Evolutionary conservation across 2,329 filamentous ascomycete species (phyloP), one percentile per base, ranked within the genome.

Genomic region (Coniosporium uncinatum): DNA sequence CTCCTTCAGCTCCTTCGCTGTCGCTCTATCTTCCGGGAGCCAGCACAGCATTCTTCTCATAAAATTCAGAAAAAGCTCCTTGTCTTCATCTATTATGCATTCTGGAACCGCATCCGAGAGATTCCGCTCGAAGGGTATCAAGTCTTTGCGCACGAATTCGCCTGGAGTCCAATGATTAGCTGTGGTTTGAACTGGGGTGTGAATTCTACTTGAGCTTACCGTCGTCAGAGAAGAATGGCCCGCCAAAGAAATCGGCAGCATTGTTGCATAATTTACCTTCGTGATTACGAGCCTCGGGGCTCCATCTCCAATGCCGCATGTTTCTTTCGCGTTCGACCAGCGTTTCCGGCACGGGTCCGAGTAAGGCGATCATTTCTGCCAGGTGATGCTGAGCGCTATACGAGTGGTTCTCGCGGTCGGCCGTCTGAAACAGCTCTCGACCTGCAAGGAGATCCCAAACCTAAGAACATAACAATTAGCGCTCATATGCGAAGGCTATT

Each of bases 11-110:
- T 66, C 49, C 42, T 47, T 55, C 13, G 64, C 61, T 3, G 57
- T 58, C 38, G 47, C 54, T 33, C 62, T 53, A 24, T 66, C 56
- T 47, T 66, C 61, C 14, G 62, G 62, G 17, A 56, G 36, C 63
- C 63, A 69, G 39, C 51, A 51, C 14, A 68, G 46, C 60, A 67
- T 66, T 4, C 48, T 52, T 38, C 48, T 46, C 22, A 63, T 51
- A 39, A 68, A 64, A 14, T 22, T 31, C 5, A 66, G 33, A 45
- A 65, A 67, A 6, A 41, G 17, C 16, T 49, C 53, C 47, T 64
- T 64, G 27, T 63, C 45, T 11, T 40, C 33, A 32, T 54, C 48
- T 13, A 51, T 43, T 16, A 42, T 35, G 20, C 14, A 27, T 13
- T 45, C 27, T 4, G 47, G 44, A 14, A 51, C 36, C 14, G 19